Evolutionary conservation across 139 green algal genomes (phyloP).

Genomic region (Chlorella sorokiniana): DNA sequence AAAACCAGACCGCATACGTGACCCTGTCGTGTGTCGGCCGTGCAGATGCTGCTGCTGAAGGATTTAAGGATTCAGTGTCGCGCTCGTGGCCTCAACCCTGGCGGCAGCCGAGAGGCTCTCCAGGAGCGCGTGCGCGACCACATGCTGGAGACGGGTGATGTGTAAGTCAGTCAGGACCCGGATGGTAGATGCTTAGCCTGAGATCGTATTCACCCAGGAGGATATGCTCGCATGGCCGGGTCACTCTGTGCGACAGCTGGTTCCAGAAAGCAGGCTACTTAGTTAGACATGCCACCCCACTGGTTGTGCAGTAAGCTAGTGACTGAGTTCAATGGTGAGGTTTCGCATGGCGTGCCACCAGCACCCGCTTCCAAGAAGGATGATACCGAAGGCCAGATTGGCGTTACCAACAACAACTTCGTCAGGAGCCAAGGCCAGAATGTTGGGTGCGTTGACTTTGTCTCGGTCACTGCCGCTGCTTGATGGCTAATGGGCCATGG

Average conservation of each 20-base stretch:
- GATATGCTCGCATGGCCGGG: too few relatives aligned
- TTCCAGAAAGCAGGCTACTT: too few relatives aligned
- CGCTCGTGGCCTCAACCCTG: conserved; percentile 65
- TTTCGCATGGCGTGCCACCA: not conserved
- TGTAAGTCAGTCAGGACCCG: conserved; percentile 46
- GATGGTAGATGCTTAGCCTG: not conserved
- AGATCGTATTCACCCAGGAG: not conserved
- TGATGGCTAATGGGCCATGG: not conserved
- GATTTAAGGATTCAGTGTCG: conserved; percentile 74
- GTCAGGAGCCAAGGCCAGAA: conserved; percentile 71
- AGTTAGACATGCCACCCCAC: too few relatives aligned
- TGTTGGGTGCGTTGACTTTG: conserved; percentile 21
- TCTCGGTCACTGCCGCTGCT: not conserved
- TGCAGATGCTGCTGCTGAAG: conserved; percentile 62
- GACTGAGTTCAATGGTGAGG: conserved; percentile 26
- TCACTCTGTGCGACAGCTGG: too few relatives aligned
- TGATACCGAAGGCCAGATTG: not conserved
- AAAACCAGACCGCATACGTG: too few relatives aligned
- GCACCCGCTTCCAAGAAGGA: not conserved
- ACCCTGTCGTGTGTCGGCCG: too few relatives aligned
- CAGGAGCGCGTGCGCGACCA: conserved; percentile 65
- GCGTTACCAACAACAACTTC: conserved; percentile 78
- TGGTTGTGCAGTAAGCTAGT: conserved; percentile 13
- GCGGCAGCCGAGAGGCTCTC: conserved; percentile 68
- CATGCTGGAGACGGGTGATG: conserved; percentile 68